Evolutionary conservation across 768 basidiomycete genomes (phyloP).

Genomic region (Vishniacozyma victoriae): DNA sequence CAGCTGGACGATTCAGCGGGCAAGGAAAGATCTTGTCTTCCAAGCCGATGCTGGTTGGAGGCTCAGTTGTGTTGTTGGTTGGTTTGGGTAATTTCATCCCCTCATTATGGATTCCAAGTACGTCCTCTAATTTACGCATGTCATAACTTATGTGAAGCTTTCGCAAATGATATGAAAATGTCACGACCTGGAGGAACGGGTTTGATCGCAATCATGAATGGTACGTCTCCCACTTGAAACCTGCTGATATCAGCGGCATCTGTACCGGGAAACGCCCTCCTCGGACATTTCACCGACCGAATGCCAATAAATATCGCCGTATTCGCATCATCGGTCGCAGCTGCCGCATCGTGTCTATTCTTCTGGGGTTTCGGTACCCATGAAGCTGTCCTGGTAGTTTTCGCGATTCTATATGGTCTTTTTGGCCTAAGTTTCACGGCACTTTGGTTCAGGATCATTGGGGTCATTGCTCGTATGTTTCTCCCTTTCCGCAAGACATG

Average conservation of each 20-base stretch:
- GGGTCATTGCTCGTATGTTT: conserved; percentile 30
- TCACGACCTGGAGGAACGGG: conserved; percentile 28
- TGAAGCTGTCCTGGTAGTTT: conserved; percentile 20
- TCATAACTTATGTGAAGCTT: conserved; percentile 16
- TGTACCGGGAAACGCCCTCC: conserved; percentile 27
- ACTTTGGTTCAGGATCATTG: conserved; percentile 36
- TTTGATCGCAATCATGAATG: conserved; percentile 42
- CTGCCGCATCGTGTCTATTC: conserved; percentile 32
- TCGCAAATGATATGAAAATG: conserved; percentile 28
- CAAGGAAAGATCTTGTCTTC: conserved; percentile 18
- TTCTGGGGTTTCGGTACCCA: conserved; percentile 42
- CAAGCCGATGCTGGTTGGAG: conserved; percentile 19
- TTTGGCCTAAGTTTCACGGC: conserved; percentile 31
- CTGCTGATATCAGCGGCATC: conserved; percentile 31
- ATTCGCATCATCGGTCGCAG: conserved; percentile 25
- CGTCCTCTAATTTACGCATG: not conserved
- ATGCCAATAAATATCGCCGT: conserved; percentile 27
- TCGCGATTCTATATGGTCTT: conserved; percentile 30
- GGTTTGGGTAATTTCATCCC: conserved; percentile 41
- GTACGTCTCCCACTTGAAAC: conserved; percentile 3
- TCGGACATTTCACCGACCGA: conserved; percentile 36
- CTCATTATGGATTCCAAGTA: conserved; percentile 33
- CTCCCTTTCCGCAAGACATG: not conserved
- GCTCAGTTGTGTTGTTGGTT: conserved; percentile 21
- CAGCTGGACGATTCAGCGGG: conserved; percentile 3